A percentile compares a stretch with the other conserved stretches of the same genome.
Evolutionary conservation across 768 basidiomycete species (phyloP).

Genomic region (Boletus rufocinnamomeus): DNA sequence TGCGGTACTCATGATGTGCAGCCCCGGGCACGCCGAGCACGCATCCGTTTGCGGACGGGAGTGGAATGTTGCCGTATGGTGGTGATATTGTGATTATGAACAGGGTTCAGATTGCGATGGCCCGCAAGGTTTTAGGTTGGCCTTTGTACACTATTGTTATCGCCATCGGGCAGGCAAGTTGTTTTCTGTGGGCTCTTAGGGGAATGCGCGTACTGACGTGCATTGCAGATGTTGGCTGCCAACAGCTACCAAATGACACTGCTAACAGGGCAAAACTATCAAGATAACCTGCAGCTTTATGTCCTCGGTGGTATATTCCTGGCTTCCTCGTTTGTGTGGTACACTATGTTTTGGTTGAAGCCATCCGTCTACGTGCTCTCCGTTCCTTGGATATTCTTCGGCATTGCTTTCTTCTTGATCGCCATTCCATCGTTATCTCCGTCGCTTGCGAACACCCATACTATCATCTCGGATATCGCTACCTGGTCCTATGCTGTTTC

Average conservation of each 20-base stretch:
- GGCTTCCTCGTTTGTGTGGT: conserved; percentile 85
- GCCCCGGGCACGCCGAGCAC: conserved; percentile 50
- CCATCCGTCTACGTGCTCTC: conserved; percentile 88
- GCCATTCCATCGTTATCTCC: conserved; percentile 77
- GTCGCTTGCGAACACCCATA: conserved; percentile 60
- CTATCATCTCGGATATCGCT: conserved; percentile 70
- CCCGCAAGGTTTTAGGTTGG: conserved; percentile 81
- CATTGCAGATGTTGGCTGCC: conserved; percentile 72
- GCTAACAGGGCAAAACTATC: conserved; percentile 83
- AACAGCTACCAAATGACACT: conserved; percentile 96
- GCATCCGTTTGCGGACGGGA: conserved; percentile 47
- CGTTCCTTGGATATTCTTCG: conserved; percentile 90
- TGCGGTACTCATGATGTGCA: conserved; percentile 13
- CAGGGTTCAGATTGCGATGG: conserved; percentile 79
- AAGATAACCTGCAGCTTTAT: conserved; percentile 79
- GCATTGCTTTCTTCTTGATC: conserved; percentile 87
- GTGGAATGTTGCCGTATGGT: conserved; percentile 48
- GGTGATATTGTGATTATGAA: conserved; percentile 81
- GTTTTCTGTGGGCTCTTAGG: background rate
- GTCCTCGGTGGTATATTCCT: conserved; percentile 90
- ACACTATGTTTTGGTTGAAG: conserved; percentile 82
- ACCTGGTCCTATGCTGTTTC: conserved; percentile 92
- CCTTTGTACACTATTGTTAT: conserved; percentile 91
- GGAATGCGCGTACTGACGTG: conserved; percentile 2
- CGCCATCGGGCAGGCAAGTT: conserved; percentile 71